Percentiles rank a stretch among this genome's conserved stretches.
Conservation (phyloP, 306 rosid species). For the Spatholobus suberectus region DNA sequence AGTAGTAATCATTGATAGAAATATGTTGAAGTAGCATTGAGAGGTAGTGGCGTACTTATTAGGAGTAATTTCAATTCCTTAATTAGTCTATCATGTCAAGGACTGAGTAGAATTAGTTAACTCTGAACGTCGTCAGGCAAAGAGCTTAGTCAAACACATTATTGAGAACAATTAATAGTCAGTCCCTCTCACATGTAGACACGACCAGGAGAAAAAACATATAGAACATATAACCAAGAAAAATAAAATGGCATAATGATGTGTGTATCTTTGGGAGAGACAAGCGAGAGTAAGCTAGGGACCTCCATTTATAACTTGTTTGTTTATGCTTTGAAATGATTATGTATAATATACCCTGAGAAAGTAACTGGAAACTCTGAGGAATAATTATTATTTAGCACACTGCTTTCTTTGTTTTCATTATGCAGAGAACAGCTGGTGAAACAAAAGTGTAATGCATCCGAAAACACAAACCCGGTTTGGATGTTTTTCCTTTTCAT, state of each 20-base stretch:
- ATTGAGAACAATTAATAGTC: neutral
- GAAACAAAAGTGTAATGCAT: constrained; percentile 5
- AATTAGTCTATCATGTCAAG: neutral
- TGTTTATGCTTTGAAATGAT: neutral
- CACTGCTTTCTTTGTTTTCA: constrained; percentile 5
- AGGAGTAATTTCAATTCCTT: neutral
- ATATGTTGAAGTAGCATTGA: too few species aligned
- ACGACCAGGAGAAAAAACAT: neutral
- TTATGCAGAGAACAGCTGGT: constrained; percentile 5
- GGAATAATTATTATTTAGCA: neutral
- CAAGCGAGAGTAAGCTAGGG: neutral
- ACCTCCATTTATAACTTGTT: neutral
- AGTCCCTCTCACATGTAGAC: neutral
- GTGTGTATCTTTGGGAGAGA: constrained; percentile 11
- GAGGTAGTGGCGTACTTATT: neutral
- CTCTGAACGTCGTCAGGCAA: neutral
- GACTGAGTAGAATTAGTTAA: neutral
- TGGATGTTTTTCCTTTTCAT: neutral
- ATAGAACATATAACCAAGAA: neutral
- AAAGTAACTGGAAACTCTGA: constrained; percentile 20
- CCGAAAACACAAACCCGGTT: neutral
- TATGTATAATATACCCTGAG: neutral
- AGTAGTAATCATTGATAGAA: too few species aligned
- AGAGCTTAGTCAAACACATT: neutral
- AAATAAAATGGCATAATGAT: neutral